Base-by-base conservation (phyloP, 2,329 filamentous ascomycete genomes). In the Aspergillus novoparasiticus region DNA sequence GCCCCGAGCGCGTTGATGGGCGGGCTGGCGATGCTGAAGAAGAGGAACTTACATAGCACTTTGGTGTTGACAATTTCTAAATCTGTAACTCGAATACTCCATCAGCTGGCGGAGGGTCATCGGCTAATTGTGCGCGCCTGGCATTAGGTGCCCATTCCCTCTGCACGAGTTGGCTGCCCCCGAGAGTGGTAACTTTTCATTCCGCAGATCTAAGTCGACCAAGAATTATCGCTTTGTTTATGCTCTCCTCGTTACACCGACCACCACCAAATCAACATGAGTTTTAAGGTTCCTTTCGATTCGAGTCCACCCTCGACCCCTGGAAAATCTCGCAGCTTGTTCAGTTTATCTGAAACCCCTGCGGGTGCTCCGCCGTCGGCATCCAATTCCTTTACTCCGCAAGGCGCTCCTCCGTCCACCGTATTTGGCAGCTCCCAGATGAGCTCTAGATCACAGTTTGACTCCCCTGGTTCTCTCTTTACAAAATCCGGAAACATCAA, bases 361-460 rank as follows among this genome's bases (percentile, higher is more conserved):
- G 84, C 84, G 54, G 86, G 85, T 46, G 81, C 80, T 62, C 85
- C 86, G 1, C 85, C 85, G 30, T 84, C 83, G 36, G 80, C 79
- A 63, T 76, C 79, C 30, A 74, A 75, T 65, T 87, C 85, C n/a
- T 86, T 86, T 59, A 87, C 85, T 26, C 86, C 86, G 36, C 80
- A 81, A 61, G 85, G 83, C 3, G 80, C 80, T 50, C 85, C 85
- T 54, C 83, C 84, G 32, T 81, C 82, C 8, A 80, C 80, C 50
- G 69, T 83, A 23, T 83, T 86, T 67, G 83, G 82, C 58, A 84
- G 81, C 73, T 85, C 86, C 19, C 81, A 82, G 64, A 74, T 83
- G 61, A 77, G 76, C 30, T 69, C 74, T 64, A 64, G 72, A 62
- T 74, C 77, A 65, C 69, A 75, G 43, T 64, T 71, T 26, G 64